Evolutionary conservation across 1,139 yeast genomes (phyloP).

Genomic region (Suhomyces bokatorum): DNA sequence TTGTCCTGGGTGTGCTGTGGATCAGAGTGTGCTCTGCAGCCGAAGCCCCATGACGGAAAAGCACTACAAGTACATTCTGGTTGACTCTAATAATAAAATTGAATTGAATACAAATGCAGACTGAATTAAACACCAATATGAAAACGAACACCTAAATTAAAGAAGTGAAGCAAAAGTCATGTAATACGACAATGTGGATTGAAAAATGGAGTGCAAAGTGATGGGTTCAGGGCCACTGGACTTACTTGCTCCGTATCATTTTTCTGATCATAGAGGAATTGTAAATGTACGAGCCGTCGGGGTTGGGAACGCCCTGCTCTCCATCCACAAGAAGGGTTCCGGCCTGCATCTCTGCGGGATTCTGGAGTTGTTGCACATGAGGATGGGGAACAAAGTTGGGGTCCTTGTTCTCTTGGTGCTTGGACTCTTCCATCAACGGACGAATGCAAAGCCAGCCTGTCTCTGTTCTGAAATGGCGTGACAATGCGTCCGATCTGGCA

Average conservation of each 20-base stretch:
- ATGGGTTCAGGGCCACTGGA: not conserved
- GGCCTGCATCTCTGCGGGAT: constrained; percentile 1
- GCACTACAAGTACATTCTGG: not conserved
- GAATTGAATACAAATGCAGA: constrained; percentile 2
- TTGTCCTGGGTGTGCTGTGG: no score
- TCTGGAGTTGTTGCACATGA: constrained; percentile 3
- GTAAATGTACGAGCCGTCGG: constrained; percentile 10
- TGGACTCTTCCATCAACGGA: constrained; percentile 52
- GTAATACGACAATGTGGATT: not conserved
- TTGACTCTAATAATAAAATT: not conserved
- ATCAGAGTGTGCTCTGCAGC: not conserved
- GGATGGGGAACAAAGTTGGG: constrained; percentile 1
- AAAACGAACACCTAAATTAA: constrained; percentile 1
- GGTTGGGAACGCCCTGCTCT: not conserved
- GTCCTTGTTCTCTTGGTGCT: constrained; percentile 25
- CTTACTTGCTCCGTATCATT: constrained; percentile 11
- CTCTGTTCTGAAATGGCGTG: constrained; percentile 59
- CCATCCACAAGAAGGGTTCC: constrained; percentile 1
- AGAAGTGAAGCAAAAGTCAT: not conserved
- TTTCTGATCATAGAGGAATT: constrained; percentile 10
- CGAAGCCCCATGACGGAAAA: not conserved
- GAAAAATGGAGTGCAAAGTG: no score
- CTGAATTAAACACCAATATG: constrained; percentile 1
- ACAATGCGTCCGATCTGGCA: constrained; percentile 58
- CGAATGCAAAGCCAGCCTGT: constrained; percentile 59